Evolutionary conservation across 2,329 filamentous ascomycete genomes (phyloP), one percentile per base, ranked within the genome.

Genomic region (Alternaria alternata): DNA sequence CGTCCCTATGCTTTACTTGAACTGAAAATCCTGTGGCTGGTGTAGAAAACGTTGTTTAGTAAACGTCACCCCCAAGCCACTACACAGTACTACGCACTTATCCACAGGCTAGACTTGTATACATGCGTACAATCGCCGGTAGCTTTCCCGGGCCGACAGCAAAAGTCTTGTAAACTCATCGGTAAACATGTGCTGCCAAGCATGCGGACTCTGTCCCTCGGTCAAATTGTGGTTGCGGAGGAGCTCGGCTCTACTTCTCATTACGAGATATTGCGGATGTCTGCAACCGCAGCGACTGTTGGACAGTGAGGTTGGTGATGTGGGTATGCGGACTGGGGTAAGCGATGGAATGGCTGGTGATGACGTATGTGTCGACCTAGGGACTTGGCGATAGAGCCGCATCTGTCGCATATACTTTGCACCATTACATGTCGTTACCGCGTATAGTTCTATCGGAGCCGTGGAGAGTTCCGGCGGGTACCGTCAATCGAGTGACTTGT

Each of bases 331-430:
- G 34, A 38, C 36, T 47, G 49, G 36, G 38, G 57, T 59, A 53
- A 51, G 44, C 64, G 66, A 68, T 64, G 54, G 28, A 38, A 24
- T 16, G 39, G 42, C 26, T 56, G 22, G 28, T 43, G 51, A 62
- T 67, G 66, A 68, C 66, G 65, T 66, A 59, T 16, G 39, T 61
- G 26, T 43, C 46, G 59, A 36, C 32, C 11, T 36, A 4, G 32
- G 12, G 32, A 16, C 61, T 63, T 65, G 61, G 63, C 63, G 36
- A 51, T 58, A 28, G 47, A 52, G 54, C 39, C 12, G n/a, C 28
- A 36, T 58, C 24, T n/a, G 8, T 36, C 20, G 20, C 30, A 0
- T 24, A 7, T 1, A 3, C 18, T 34, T 12, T n/a, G 32, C 30
- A 36, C 11, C 2, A 36, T 11, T 1, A 48, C 30, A 16, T 16